A percentile compares a stretch with the other conserved stretches of the same genome.
Conservation (phyloP, 371 early-diverging fungal genomes). For the Lichtheimia hyalospora region DNA sequence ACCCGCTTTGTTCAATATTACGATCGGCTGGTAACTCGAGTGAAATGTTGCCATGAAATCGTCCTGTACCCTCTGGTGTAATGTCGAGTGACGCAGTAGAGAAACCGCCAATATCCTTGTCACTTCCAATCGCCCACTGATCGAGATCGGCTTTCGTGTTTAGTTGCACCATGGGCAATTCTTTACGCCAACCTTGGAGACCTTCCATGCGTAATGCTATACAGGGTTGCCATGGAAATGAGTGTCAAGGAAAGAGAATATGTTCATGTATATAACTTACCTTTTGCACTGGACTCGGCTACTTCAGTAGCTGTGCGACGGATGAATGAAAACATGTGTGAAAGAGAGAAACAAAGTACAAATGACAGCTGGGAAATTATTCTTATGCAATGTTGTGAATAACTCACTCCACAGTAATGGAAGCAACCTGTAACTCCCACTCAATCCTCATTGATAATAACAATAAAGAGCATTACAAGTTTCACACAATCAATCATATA, state of each 20-base stretch:
- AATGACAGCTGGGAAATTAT: too few relatives aligned
- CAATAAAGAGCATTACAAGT: too few relatives aligned
- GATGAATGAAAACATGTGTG: conserved; percentile 49
- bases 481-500: too few relatives aligned
- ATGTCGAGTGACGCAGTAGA: conserved; percentile 62
- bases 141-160: conserved; percentile 59
- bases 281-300: conserved; percentile 54
- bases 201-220: conserved; percentile 44
- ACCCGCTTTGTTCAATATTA: conserved; percentile 82
- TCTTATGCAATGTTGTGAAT: too few relatives aligned
- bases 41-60: conserved; percentile 82
- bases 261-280: conserved; percentile 9
- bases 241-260: not conserved
- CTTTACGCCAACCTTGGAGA: conserved; percentile 62
- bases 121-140: conserved; percentile 84
- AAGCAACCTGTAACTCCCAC: too few relatives aligned
- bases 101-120: conserved; percentile 89
- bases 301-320: conserved; percentile 51
- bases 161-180: conserved; percentile 66
- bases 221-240: not conserved
- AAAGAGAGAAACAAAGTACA: not conserved
- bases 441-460: too few relatives aligned
- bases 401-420: too few relatives aligned
- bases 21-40: conserved; percentile 73
- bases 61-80: conserved; percentile 56